A percentile compares a stretch with the other conserved stretches of the same genome.
These are phyloP conservation scores for Termitomyces sp. DNA, from an alignment of 768 basidiomycete genomes.

Conservation along the genomic window DNA sequence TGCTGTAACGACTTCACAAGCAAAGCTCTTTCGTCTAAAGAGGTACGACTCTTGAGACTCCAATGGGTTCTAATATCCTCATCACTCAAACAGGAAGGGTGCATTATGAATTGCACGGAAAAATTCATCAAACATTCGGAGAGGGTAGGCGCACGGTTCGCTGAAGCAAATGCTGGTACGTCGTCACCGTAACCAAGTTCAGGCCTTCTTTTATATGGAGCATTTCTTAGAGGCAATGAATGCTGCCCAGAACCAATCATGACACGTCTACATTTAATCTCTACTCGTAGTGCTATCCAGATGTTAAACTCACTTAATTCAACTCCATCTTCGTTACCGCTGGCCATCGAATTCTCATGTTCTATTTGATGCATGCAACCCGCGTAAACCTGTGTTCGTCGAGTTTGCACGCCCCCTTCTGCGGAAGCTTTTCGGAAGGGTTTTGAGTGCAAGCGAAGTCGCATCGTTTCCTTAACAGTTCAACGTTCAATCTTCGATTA, in stretches of 20 bases:
- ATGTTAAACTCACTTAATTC: constrained; percentile 6
- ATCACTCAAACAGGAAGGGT: constrained; percentile 58
- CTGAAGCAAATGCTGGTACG: constrained; percentile 88
- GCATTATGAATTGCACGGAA: constrained; percentile 91
- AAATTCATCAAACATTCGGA: constrained; percentile 98
- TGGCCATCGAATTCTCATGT: neutral
- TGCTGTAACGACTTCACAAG: constrained; percentile 97
- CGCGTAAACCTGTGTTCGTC: neutral
- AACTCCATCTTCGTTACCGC: neutral
- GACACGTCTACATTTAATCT: constrained; percentile 9
- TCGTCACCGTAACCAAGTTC: constrained; percentile 3
- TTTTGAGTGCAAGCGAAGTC: neutral
- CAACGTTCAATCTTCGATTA: neutral
- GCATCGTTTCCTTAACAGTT: neutral
- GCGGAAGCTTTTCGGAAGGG: neutral
- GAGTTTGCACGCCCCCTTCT: neutral
- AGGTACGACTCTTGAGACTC: constrained; percentile 43
- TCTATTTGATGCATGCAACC: neutral
- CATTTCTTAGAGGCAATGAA: constrained; percentile 19
- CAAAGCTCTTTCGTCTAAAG: constrained; percentile 89
- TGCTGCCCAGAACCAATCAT: constrained; percentile 30
- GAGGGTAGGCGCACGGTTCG: constrained; percentile 86
- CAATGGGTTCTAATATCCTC: neutral
- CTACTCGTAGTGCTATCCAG: constrained; percentile 1
- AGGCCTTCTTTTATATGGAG: neutral